phyloP scores from a whole-genome alignment of 1,284 basidiomycete genomes.

The Cutaneotrichosporon sp. region DNA sequence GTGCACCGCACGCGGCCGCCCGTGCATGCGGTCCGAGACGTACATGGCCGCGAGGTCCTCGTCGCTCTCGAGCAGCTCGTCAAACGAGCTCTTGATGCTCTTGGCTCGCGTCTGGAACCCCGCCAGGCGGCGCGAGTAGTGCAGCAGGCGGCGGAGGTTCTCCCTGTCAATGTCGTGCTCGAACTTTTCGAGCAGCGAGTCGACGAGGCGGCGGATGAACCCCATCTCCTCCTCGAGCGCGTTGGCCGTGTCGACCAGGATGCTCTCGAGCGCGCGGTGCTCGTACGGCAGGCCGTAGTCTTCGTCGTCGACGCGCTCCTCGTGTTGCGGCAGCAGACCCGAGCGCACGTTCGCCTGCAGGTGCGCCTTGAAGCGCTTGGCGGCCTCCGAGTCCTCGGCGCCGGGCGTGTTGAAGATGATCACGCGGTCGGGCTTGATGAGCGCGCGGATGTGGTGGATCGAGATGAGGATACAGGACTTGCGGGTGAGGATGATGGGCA shows the following conservation, averaged over 20 bases:
- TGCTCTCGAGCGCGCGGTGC: slow-evolving; percentile 87
- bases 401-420: slow-evolving; percentile 90
- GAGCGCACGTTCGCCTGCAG: slow-evolving; percentile 65
- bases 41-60: slow-evolving; percentile 94
- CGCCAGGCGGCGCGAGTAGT: slow-evolving; percentile 81
- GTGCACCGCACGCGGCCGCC: slow-evolving; percentile 60
- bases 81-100: slow-evolving; percentile 83
- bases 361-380: slow-evolving; percentile 84
- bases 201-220: slow-evolving; percentile 79
- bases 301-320: slow-evolving; percentile 20
- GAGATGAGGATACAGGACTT: slow-evolving; percentile 89
- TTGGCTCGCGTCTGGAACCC: slow-evolving; percentile 87
- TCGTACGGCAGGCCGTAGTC: slow-evolving; percentile 68
- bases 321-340: slow-evolving; percentile 23
- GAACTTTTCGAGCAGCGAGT: slow-evolving; percentile 82
- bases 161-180: slow-evolving; percentile 93
- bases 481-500: slow-evolving; percentile 89
- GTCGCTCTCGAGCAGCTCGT: slow-evolving; percentile 88
- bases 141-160: slow-evolving; percentile 82
- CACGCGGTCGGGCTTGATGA: slow-evolving; percentile 90
- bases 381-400: slow-evolving; percentile 76
- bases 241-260: slow-evolving; percentile 81
- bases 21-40: slow-evolving; percentile 74
- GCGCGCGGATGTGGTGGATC: slow-evolving; percentile 88
- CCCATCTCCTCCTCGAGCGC: slow-evolving; percentile 92